These are phyloP conservation scores for Gentiana dahurica DNA, from an alignment of 257 asterid genomes.

Conservation along the genomic window DNA sequence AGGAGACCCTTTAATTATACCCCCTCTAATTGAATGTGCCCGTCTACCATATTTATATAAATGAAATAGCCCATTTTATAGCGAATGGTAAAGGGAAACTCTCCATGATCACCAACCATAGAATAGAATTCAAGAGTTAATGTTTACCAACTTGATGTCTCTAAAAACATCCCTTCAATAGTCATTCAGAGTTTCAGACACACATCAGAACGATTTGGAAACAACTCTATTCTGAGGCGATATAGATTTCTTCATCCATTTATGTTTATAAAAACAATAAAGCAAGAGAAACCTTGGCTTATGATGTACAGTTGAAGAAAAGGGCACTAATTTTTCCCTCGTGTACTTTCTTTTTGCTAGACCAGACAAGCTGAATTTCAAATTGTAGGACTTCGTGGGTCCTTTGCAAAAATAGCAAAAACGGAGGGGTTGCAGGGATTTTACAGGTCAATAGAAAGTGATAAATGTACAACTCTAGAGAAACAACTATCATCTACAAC, in stretches of 20 bases:
- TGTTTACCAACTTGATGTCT: no score
- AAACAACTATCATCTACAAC: no score
- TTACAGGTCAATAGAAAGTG: conserved; percentile 39
- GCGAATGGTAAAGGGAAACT: no score
- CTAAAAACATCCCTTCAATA: no score
- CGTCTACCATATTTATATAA: no score
- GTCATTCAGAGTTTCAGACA: no score
- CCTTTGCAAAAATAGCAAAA: conserved; percentile 68
- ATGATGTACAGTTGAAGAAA: not conserved
- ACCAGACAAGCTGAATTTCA: conserved; percentile 74
- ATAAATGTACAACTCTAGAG: no score
- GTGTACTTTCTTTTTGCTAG: conserved; percentile 29
- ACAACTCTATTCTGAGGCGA: not conserved
- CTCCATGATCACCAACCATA: no score
- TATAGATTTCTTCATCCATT: not conserved
- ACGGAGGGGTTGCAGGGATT: conserved; percentile 85
- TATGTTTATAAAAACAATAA: not conserved
- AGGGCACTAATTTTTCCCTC: conserved; percentile 9
- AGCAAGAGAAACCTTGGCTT: not conserved
- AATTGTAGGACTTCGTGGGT: conserved; percentile 68
- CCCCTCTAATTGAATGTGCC: no score
- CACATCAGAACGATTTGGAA: not conserved
- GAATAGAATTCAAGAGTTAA: no score
- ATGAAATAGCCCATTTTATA: no score
- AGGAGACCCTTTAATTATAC: no score